Evolutionary conservation across 1,284 basidiomycete species (phyloP).

Genomic region (Austroboletus novae-zelandiae): DNA sequence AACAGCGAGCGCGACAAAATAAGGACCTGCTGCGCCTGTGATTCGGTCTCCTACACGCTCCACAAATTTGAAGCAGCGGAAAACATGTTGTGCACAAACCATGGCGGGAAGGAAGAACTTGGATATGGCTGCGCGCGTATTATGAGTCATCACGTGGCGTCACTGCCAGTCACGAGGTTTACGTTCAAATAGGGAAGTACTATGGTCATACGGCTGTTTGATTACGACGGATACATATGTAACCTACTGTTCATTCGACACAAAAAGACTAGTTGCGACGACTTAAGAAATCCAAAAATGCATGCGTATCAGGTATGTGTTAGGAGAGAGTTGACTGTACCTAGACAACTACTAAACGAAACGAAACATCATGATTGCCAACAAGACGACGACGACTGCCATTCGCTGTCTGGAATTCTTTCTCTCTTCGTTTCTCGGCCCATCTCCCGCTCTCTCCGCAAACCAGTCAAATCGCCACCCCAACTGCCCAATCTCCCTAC

Average conservation of each 20-base stretch:
- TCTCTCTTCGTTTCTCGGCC: conserved; percentile 43
- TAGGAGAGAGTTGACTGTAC: no score
- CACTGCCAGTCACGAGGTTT: no score
- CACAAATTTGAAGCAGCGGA: conserved; percentile 81
- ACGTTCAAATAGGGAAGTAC: no score
- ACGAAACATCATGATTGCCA: conserved; percentile 6
- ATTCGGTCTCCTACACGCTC: conserved; percentile 78
- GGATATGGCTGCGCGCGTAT: no score
- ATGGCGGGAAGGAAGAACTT: conserved; percentile 21
- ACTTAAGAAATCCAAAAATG: no score
- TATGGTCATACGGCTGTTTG: no score
- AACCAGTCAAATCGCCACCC: conserved; percentile 58
- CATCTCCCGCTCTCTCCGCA: conserved; percentile 39
- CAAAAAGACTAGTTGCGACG: no score
- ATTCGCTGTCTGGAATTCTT: conserved; percentile 36
- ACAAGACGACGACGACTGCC: conserved; percentile 16
- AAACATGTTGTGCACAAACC: conserved; percentile 62
- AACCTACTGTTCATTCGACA: no score
- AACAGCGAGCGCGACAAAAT: conserved; percentile 81
- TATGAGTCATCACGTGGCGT: no score
- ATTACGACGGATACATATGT: no score
- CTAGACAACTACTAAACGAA: not conserved
- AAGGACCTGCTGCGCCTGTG: conserved; percentile 88
- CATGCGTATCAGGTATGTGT: no score
- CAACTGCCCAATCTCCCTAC: conserved; percentile 40